phyloP scores from a whole-genome alignment of 2,329 filamentous ascomycete species.

The Fusarium tanahbumbuense region DNA sequence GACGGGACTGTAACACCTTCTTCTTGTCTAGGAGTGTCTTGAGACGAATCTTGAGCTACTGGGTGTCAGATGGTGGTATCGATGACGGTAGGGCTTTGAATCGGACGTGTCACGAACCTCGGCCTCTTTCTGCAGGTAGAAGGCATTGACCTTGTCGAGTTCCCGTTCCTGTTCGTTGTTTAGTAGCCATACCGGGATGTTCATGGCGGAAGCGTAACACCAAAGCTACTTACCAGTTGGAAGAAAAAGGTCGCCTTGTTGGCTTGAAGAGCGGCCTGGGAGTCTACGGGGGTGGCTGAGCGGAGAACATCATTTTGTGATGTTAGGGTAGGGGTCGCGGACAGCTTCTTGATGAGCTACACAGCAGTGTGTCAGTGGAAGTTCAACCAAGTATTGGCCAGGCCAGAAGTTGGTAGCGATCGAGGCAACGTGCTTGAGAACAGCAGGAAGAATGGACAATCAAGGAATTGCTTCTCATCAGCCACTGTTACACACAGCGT shows the following conservation, averaged over 20 bases:
- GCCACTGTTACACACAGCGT: slow-evolving; percentile 31
- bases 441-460: slow-evolving; percentile 37
- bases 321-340: slow-evolving; percentile 85
- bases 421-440: slow-evolving; percentile 38
- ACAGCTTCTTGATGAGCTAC: slow-evolving; percentile 98
- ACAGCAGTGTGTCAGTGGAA: slow-evolving; percentile 42
- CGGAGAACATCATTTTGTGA: slow-evolving; percentile 75
- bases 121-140: slow-evolving; percentile 97
- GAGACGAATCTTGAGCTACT: slow-evolving; percentile 89
- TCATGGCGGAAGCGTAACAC: slow-evolving; percentile 40
- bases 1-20: slow-evolving; percentile 84
- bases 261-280: slow-evolving; percentile 90
- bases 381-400: slow-evolving; percentile 20
- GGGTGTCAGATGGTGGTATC: slow-evolving; percentile 25
- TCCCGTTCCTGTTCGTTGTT: slow-evolving; percentile 83
- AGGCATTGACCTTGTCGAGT: slow-evolving; percentile 97
- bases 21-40: slow-evolving; percentile 97
- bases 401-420: slow-evolving; percentile 26
- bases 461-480: slow-evolving; percentile 33
- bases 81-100: neutral
- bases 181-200: slow-evolving; percentile 51
- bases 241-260: slow-evolving; percentile 99
- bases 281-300: slow-evolving; percentile 67
- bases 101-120: slow-evolving; percentile 72
- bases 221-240: slow-evolving; percentile 75